Evolutionary conservation across 257 asterid species (phyloP), one percentile per base, ranked within the genome.

Genomic region (Marsdenia floribunda): DNA sequence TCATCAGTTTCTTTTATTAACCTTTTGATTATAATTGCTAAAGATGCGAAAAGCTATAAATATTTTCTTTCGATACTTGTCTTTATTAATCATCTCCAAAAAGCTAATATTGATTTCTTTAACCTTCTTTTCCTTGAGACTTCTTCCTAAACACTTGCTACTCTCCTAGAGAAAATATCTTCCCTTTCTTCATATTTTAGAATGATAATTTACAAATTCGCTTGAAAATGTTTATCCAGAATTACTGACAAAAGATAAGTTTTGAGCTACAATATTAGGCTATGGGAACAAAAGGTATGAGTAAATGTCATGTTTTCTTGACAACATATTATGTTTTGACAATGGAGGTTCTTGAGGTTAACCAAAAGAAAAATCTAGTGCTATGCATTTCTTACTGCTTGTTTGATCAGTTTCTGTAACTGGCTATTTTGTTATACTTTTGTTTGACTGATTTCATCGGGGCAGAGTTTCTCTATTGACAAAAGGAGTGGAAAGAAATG

Each of bases 401-500:
- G 0, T 33, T 63, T 5, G 0, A 63, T 33, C 5, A 33, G 68
- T 63, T 63, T 29, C 57, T 46, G n/a, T 68, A n/a, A n/a, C 73
- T 68, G 3, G 6, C 12, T 46, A 13, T 22, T 22, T 5, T 3
- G 12, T 15, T 12, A 1, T 16, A 5, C 69, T 38, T 46, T 49
- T 33, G 19, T 64, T 35, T 0, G 44, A 26, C 60, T 64, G 33
- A 18, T 33, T 55, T 42, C 38, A 75, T 79, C 15, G 40, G n/a
- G 26, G 55, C 78, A 88, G 91, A 86, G 91, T 73, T 82, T 83
- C 70, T 83, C 81, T 0, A 73, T 85, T 2, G 81, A 83, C 57
- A 83, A 71, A 54, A 80, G 70, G 42, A 82, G 77, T 44, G 91
- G 89, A 44, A 86, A 75, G 49, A 86, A 85, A 78, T 86, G 88